Percentiles rank a stretch among this genome's conserved stretches.
phyloP scores from a whole-genome alignment of 2,329 filamentous ascomycete genomes.

The Fusarium clavum region DNA sequence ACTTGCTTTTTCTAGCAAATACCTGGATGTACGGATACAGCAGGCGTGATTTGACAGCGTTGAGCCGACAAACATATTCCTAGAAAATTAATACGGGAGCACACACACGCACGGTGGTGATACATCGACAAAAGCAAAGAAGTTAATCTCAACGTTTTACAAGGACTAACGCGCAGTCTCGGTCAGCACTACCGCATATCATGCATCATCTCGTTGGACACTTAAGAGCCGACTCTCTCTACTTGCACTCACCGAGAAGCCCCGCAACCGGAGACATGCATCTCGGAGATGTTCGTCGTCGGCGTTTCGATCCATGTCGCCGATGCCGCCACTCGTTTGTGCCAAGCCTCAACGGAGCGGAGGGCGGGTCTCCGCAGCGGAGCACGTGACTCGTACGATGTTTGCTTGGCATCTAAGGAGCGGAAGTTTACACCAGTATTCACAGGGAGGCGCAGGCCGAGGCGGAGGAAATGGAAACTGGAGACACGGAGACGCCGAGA shows the following conservation, averaged over 20 bases:
- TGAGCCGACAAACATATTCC: not conserved
- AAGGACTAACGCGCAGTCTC: not conserved
- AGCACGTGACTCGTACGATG: conserved; percentile 43
- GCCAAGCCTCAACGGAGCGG: conserved; percentile 32
- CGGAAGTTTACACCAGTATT: conserved; percentile 14
- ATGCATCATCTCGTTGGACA: not conserved
- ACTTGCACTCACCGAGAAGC: conserved; percentile 7
- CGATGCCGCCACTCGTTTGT: conserved; percentile 24
- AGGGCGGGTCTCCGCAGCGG: conserved; percentile 32
- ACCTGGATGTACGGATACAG: not conserved
- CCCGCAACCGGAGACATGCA: not conserved
- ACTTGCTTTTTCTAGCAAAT: not conserved
- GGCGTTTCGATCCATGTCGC: conserved; percentile 9
- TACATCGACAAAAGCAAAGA: not conserved
- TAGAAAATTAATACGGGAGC: not conserved
- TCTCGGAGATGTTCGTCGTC: not conserved
- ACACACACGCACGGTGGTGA: not conserved
- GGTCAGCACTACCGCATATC: not conserved
- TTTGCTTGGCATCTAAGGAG: conserved; percentile 14
- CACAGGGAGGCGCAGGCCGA: conserved; percentile 7
- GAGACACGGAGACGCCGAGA: not conserved
- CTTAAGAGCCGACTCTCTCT: not conserved
- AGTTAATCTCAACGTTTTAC: not conserved
- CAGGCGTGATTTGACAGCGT: not conserved
- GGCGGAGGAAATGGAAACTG: not conserved